Evolutionary conservation across 2,329 filamentous ascomycete genomes (phyloP).

Genomic region (Fusarium verrucosum): DNA sequence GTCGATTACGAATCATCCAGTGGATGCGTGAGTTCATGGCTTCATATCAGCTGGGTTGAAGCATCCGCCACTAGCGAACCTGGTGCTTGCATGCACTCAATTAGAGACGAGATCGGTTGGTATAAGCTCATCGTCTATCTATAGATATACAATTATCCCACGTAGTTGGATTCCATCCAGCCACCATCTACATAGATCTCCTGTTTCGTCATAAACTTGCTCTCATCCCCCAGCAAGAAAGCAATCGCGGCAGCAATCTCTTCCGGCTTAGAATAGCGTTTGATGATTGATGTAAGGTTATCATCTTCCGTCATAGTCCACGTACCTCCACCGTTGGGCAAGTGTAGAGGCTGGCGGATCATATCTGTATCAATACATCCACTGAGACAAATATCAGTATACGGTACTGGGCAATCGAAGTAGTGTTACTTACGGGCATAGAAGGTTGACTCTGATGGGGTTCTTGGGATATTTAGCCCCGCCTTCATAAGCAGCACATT

Average conservation of each 20-base stretch:
- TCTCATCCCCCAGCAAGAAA: conserved; percentile 47
- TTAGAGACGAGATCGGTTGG: too few relatives aligned
- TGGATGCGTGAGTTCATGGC: too few relatives aligned
- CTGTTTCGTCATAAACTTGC: conserved; percentile 45
- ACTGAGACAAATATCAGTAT: neutral
- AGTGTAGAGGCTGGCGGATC: conserved; percentile 42
- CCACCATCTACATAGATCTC: conserved; percentile 47
- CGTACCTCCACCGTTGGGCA: conserved; percentile 36
- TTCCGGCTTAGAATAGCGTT: conserved; percentile 41
- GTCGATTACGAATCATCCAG: neutral
- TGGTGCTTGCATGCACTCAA: too few relatives aligned
- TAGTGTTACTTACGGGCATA: conserved; percentile 32
- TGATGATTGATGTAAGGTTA: conserved; percentile 42
- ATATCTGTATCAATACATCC: conserved; percentile 46
- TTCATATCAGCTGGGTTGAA: too few relatives aligned
- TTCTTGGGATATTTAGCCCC: conserved; percentile 41
- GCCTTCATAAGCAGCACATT: conserved; percentile 43
- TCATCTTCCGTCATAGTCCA: conserved; percentile 43
- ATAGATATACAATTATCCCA: conserved; percentile 4
- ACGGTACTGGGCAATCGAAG: neutral
- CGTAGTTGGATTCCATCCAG: conserved; percentile 42
- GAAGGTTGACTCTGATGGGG: conserved; percentile 39
- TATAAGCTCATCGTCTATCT: too few relatives aligned
- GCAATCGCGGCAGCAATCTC: conserved; percentile 46
- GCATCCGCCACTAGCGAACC: too few relatives aligned